These are phyloP conservation scores for Alternaria solani DNA, from an alignment of 2,329 filamentous ascomycete species.

Conservation along the genomic window DNA sequence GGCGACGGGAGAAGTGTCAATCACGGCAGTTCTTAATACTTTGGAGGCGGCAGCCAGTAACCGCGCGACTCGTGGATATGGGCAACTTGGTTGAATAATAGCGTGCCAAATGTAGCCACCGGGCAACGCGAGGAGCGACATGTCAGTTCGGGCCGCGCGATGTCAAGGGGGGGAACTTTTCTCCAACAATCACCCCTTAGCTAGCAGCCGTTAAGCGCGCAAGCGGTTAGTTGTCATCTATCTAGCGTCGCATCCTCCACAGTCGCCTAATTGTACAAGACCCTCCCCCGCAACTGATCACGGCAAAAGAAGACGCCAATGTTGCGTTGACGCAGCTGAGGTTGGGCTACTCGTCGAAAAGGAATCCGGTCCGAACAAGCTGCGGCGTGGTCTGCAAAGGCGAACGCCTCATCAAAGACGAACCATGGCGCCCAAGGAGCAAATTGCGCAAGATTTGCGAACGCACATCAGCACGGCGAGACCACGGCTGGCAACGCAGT, in stretches of 20 bases:
- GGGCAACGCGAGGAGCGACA: background rate
- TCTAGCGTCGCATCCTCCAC: constrained; percentile 31
- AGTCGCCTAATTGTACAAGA: constrained; percentile 22
- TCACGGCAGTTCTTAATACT: constrained; percentile 2
- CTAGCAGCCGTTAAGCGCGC: constrained; percentile 1
- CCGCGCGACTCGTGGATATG: background rate
- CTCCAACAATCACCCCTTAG: constrained; percentile 17
- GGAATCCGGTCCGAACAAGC: constrained; percentile 12
- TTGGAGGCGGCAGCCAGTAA: background rate
- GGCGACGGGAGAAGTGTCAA: background rate
- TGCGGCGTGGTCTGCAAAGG: constrained; percentile 13
- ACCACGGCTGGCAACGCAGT: constrained; percentile 26
- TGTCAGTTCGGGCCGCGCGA: constrained; percentile 11
- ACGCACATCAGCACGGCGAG: constrained; percentile 14
- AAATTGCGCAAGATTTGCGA: constrained; percentile 16
- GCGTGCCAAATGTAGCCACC: background rate
- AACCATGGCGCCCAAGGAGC: constrained; percentile 9
- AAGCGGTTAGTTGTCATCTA: constrained; percentile 7
- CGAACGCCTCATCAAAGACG: constrained; percentile 9
- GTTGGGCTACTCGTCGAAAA: constrained; percentile 7
- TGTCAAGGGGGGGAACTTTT: constrained; percentile 7
- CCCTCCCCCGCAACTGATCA: constrained; percentile 23
- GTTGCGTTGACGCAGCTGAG: constrained; percentile 1
- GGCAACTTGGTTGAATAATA: constrained; percentile 1
- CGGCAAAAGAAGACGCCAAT: constrained; percentile 13